Evolutionary conservation across 2,329 filamentous ascomycete genomes (phyloP).

Genomic region (Aspergillus fijiensis): DNA sequence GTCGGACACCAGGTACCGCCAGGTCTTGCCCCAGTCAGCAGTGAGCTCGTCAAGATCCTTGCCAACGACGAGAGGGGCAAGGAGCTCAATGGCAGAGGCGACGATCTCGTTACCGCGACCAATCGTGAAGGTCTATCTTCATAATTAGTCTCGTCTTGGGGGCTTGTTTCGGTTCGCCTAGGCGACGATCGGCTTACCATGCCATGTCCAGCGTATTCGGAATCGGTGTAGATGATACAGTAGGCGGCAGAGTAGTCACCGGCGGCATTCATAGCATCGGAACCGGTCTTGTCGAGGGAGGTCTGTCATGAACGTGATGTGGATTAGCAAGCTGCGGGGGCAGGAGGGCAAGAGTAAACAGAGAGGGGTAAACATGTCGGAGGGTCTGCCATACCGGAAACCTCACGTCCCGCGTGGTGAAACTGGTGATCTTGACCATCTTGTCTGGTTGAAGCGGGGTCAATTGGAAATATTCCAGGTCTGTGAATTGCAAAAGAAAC

Average conservation of each 20-base stretch:
- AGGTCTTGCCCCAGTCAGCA: constrained; percentile 80
- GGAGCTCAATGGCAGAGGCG: constrained; percentile 76
- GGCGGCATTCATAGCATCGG: constrained; percentile 93
- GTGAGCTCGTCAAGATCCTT: constrained; percentile 76
- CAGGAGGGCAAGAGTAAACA: neutral
- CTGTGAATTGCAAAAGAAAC: neutral
- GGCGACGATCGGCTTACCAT: constrained; percentile 34
- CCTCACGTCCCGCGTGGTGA: constrained; percentile 70
- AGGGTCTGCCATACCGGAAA: constrained; percentile 56
- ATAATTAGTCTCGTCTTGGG: constrained; percentile 1
- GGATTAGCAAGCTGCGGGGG: constrained; percentile 2
- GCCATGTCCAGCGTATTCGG: constrained; percentile 45
- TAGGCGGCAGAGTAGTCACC: constrained; percentile 94
- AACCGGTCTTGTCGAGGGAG: constrained; percentile 94
- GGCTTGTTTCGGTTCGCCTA: too few relatives aligned
- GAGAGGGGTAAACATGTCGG: neutral
- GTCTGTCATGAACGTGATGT: constrained; percentile 50
- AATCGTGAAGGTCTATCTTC: constrained; percentile 45
- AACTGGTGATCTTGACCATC: constrained; percentile 69
- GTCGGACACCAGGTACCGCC: constrained; percentile 89
- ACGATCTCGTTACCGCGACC: constrained; percentile 86
- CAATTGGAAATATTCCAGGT: neutral
- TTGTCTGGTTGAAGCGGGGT: constrained; percentile 12
- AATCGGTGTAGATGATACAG: constrained; percentile 83
- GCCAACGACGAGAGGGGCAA: constrained; percentile 73